Evolutionary conservation across 768 basidiomycete species (phyloP), one percentile per base, ranked within the genome.

Genomic region (Termitomyces bulborhizus): DNA sequence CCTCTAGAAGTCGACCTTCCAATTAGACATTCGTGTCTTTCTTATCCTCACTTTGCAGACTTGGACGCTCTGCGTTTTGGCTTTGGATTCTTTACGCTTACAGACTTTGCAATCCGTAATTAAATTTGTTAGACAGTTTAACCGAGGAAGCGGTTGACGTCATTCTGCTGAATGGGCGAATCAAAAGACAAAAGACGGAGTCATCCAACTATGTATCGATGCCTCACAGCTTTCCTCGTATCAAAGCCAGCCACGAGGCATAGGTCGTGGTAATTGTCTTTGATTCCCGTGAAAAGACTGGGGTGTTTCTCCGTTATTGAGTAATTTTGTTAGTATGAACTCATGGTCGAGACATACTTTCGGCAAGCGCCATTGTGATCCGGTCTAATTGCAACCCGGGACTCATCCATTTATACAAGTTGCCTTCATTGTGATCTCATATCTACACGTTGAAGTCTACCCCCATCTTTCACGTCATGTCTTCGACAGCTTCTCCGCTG

Each of bases 1-100:
- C 72, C 43, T 69, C 69, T 43, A 65, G 69, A 29, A 59, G 67
- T 37, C 65, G 62, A 9, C 50, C 55, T 37, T 66, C 63, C 44
- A 60, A 67, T 60, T 66, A 64, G 60, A 57, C 16, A 48, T 60
- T 47, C 8, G 16, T 21, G 6, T 13, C 24, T 24, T 53, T 11
- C 27, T 39, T 31, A 16, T 40, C 42, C 24, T 53, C 9, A 16
- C 26, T 45, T 27, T 24, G 44, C 44, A 46, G 52, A 27, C n/a
- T 12, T 51, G 44, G 26, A 46, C 26, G 8, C 29, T 45, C 36
- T 53, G 53, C 32, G 31, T 12, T 4, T 50, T 51, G 37, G 21
- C 21, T 21, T 21, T 21, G 21, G 21, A 21, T 21, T 1, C 21
- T 7, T 31, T 41, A 51, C 36, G 37, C 18, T 24, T 42, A 24